Evolutionary conservation across 371 early-diverging fungal species (phyloP).

Genomic region (Mucor irregularis): DNA sequence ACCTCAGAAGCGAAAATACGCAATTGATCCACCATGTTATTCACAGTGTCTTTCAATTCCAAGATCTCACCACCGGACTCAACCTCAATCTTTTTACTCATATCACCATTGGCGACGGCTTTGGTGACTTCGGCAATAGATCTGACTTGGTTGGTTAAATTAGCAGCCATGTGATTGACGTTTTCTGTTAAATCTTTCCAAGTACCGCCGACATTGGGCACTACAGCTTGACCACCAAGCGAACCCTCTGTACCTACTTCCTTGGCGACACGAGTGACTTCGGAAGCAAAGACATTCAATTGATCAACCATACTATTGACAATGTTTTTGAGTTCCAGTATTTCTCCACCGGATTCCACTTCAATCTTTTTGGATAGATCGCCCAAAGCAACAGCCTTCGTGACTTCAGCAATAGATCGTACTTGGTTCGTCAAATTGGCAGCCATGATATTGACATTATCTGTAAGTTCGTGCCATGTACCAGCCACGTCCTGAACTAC

Average conservation of each 20-base stretch:
- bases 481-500: constrained; percentile 44
- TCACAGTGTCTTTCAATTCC: constrained; percentile 24
- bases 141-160: constrained; percentile 32
- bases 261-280: constrained; percentile 45
- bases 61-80: constrained; percentile 21
- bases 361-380: constrained; percentile 64
- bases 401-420: constrained; percentile 56
- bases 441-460: constrained; percentile 51
- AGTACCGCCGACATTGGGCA: constrained; percentile 43
- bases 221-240: constrained; percentile 43
- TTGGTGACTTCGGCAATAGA: constrained; percentile 33
- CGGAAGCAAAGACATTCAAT: constrained; percentile 33
- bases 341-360: constrained; percentile 66
- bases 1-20: constrained; percentile 38
- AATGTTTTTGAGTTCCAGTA: constrained; percentile 62
- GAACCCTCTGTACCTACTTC: constrained; percentile 36
- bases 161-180: constrained; percentile 26
- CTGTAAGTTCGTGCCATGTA: constrained; percentile 29
- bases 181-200: constrained; percentile 15
- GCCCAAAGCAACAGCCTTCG: constrained; percentile 57
- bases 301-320: constrained; percentile 66
- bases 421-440: constrained; percentile 49
- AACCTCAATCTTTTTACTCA: constrained; percentile 35
- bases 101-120: constrained; percentile 34
- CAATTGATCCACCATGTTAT: constrained; percentile 38